Evolutionary conservation across 2,329 filamentous ascomycete genomes (phyloP).

Genomic region (Fusarium clavum): DNA sequence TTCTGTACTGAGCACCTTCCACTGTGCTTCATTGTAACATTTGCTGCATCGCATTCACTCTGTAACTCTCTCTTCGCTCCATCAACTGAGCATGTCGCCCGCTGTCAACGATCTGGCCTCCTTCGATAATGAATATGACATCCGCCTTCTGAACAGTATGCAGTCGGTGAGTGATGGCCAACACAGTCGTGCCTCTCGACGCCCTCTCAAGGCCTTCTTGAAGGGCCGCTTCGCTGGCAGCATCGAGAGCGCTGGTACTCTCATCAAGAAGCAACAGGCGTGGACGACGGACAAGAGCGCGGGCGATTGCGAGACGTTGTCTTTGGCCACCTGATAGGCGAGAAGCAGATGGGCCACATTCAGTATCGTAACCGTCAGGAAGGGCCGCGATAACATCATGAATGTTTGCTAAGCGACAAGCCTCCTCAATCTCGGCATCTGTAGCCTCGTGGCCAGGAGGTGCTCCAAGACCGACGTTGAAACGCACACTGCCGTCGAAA

Average conservation of each 20-base stretch:
- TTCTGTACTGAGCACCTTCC: not conserved
- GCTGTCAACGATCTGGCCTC: conserved; percentile 62
- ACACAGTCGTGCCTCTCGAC: conserved; percentile 63
- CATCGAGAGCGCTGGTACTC: conserved; percentile 81
- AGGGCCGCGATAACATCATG: conserved; percentile 74
- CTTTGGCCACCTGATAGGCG: conserved; percentile 82
- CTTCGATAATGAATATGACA: conserved; percentile 67
- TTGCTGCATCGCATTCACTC: conserved; percentile 64
- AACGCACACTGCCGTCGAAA: conserved; percentile 67
- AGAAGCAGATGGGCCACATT: conserved; percentile 77
- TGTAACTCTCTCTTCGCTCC: conserved; percentile 63
- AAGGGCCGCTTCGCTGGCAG: conserved; percentile 73
- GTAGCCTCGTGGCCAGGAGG: conserved; percentile 66
- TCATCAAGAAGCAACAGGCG: conserved; percentile 83
- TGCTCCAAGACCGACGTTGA: conserved; percentile 67
- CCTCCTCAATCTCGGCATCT: conserved; percentile 71
- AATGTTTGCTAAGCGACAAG: conserved; percentile 75
- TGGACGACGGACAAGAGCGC: conserved; percentile 78
- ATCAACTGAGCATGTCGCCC: conserved; percentile 66
- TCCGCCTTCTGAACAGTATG: conserved; percentile 67
- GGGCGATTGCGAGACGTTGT: conserved; percentile 81
- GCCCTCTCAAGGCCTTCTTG: conserved; percentile 73
- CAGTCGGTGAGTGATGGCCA: conserved; percentile 69
- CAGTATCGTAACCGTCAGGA: conserved; percentile 74
- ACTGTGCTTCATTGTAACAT: conserved; percentile 50